A percentile compares a stretch with the other conserved stretches of the same genome.
These are phyloP conservation scores for Gastrolobium bilobum DNA, from an alignment of 306 rosid genomes.

Conservation along the genomic window DNA sequence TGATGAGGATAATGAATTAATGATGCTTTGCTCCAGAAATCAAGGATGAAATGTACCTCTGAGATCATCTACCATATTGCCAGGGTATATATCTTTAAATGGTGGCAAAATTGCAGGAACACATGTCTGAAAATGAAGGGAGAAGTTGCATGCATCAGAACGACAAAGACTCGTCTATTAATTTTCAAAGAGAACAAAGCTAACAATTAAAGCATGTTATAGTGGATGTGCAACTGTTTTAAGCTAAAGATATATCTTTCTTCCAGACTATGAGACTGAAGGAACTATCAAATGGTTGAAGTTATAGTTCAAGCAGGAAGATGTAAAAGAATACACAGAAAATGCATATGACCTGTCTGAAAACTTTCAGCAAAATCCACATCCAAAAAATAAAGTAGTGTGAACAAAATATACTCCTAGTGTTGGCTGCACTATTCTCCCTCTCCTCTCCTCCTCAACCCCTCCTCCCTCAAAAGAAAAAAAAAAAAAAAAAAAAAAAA, in stretches of 20 bases:
- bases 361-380: slow-evolving; percentile 28
- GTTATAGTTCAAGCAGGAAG: slow-evolving; percentile 26
- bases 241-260: slow-evolving; percentile 30
- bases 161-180: not conserved
- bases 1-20: no score
- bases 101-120: slow-evolving; percentile 93
- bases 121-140: slow-evolving; percentile 76
- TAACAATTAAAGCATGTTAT: slow-evolving; percentile 33
- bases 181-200: slow-evolving; percentile 30
- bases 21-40: slow-evolving; percentile 39
- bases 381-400: slow-evolving; percentile 7
- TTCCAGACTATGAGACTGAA: slow-evolving; percentile 35
- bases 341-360: not conserved
- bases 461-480: no score
- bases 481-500: no score
- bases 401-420: no score
- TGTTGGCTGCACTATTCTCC: no score
- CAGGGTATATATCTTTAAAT: slow-evolving; percentile 77
- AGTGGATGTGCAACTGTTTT: slow-evolving; percentile 27
- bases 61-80: slow-evolving; percentile 79
- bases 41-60: slow-evolving; percentile 67
- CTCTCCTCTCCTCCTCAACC: no score
- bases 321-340: slow-evolving; percentile 30
- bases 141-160: slow-evolving; percentile 44
- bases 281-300: slow-evolving; percentile 30